A percentile compares a stretch with the other conserved stretches of the same genome.
Conservation (phyloP, 169 alveolate species). For the Plasmodium chabaudi region DNA sequence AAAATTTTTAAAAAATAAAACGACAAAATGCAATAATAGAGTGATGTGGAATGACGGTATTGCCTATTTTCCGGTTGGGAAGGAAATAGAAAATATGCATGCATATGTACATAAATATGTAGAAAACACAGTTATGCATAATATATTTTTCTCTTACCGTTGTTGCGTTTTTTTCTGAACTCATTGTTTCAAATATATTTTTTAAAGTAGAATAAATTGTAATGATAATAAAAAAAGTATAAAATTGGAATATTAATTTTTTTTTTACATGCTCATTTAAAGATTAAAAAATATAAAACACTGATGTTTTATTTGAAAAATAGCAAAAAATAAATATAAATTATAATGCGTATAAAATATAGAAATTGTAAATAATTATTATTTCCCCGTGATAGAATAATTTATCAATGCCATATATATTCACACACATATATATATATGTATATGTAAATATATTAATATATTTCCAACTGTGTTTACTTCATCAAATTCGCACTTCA, state of each 20-base stretch:
- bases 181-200: constrained; percentile 34
- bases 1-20: too few relatives aligned
- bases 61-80: background rate
- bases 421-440: background rate
- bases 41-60: background rate
- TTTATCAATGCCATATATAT: background rate
- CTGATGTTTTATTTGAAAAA: background rate
- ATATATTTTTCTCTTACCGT: constrained; percentile 35
- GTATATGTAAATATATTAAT: background rate
- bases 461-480: constrained; percentile 4
- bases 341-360: constrained; percentile 2
- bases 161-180: constrained; percentile 73
- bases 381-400: too few relatives aligned
- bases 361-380: constrained; percentile 7
- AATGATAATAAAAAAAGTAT: constrained; percentile 17
- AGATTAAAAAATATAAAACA: background rate
- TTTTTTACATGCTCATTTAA: constrained; percentile 11
- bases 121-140: background rate
- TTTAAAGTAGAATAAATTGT: background rate
- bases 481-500: background rate
- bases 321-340: background rate
- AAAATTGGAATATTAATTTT: constrained; percentile 15
- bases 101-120: background rate
- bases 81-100: background rate
- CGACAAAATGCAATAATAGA: background rate